Evolutionary conservation across 1,284 basidiomycete genomes (phyloP).

Genomic region (Afroboletus lepidellus): DNA sequence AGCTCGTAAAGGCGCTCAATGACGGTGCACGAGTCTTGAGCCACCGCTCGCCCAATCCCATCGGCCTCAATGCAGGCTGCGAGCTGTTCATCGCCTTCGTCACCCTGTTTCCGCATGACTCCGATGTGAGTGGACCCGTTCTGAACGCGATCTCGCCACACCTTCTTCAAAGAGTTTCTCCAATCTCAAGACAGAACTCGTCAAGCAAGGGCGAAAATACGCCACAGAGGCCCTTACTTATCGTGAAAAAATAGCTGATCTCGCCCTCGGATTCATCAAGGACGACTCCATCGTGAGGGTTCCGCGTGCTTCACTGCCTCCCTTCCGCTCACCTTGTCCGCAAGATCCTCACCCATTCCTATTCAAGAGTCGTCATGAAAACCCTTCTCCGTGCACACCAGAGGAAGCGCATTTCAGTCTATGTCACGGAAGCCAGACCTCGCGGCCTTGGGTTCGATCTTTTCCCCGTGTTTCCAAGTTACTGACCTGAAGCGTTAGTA

Average conservation of each 20-base stretch:
- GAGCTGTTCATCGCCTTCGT: conserved; percentile 89
- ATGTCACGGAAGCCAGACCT: conserved; percentile 94
- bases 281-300: conserved; percentile 84
- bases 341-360: conserved; percentile 93
- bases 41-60: conserved; percentile 68
- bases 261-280: conserved; percentile 90
- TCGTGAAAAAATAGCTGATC: conserved; percentile 85
- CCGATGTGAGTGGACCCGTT: conserved; percentile 52
- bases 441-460: conserved; percentile 69
- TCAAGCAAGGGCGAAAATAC: conserved; percentile 76
- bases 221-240: conserved; percentile 81
- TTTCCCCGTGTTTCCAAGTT: conserved; percentile 7
- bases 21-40: conserved; percentile 71
- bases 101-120: conserved; percentile 81
- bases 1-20: conserved; percentile 81
- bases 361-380: conserved; percentile 95
- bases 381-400: conserved; percentile 87
- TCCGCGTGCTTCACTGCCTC: conserved; percentile 14
- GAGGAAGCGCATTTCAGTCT: conserved; percentile 93
- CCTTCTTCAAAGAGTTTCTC: conserved; percentile 62
- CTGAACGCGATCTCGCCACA: conserved; percentile 11
- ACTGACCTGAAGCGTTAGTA: conserved; percentile 44
- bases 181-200: conserved; percentile 78
- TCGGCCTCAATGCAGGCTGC: conserved; percentile 86
- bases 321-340: conserved; percentile 18